Percentiles rank a stretch among this genome's conserved stretches.
These are phyloP conservation scores for Vaucheria bursata DNA, from an alignment of 352 stramenopile genomes.

Conservation along the genomic window DNA sequence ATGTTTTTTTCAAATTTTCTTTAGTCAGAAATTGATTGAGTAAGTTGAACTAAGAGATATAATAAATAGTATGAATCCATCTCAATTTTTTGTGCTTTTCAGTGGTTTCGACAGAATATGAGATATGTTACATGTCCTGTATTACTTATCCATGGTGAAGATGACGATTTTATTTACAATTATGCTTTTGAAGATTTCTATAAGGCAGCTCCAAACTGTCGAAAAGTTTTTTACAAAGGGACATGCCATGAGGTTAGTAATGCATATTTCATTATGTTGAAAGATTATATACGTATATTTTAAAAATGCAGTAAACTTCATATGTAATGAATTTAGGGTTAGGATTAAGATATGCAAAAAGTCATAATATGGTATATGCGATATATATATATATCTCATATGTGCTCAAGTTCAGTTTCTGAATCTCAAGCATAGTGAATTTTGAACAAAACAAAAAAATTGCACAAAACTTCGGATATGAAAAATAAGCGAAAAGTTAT, in stretches of 20 bases:
- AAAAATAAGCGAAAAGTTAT: not conserved
- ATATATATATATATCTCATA: not conserved
- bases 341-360: not conserved
- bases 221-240: conserved; percentile 23
- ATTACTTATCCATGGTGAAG: conserved; percentile 21
- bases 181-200: conserved; percentile 5
- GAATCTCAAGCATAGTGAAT: not conserved
- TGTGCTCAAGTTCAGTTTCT: not conserved
- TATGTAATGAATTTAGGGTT: not conserved
- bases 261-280: no score
- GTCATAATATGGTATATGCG: no score
- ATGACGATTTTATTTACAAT: conserved; percentile 31
- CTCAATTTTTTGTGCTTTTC: no score
- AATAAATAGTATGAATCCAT: no score
- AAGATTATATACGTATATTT: no score
- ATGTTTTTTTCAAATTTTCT: no score
- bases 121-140: conserved; percentile 10
- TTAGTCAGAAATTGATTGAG: no score
- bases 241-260: conserved; percentile 39
- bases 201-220: conserved; percentile 14
- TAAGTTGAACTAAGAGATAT: no score
- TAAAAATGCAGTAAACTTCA: not conserved
- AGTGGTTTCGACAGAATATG: not conserved
- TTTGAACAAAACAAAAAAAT: not conserved
- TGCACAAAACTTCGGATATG: not conserved